Percentiles rank a stretch among this genome's conserved stretches.
Conservation (phyloP, 352 stramenopile species). For the Globisporangium nodosum region DNA sequence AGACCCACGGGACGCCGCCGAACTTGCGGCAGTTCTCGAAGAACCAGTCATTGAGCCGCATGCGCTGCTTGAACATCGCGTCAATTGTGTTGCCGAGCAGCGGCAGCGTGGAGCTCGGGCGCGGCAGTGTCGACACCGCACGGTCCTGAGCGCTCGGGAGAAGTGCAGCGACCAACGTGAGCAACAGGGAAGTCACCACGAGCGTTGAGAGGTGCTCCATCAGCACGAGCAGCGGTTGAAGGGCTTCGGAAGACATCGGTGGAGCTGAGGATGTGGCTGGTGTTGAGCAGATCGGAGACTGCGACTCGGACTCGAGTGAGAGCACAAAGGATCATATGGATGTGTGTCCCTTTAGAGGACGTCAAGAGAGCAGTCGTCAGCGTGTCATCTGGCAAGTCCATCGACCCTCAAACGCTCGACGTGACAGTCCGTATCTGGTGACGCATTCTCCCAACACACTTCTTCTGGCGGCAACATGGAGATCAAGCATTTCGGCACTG, state of each 20-base stretch:
- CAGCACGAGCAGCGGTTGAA: neutral
- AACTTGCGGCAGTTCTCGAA: constrained; percentile 12
- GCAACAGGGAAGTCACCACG: neutral
- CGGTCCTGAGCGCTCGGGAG: constrained; percentile 2
- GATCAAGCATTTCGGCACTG: no score
- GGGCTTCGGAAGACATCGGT: neutral
- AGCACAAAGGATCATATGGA: neutral
- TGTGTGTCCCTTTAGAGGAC: no score
- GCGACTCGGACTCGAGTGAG: neutral
- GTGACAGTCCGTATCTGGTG: no score
- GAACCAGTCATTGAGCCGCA: constrained; percentile 21
- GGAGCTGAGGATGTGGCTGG: neutral
- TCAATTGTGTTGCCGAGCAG: constrained; percentile 16
- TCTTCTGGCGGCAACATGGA: no score
- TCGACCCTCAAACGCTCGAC: no score
- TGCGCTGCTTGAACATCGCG: constrained; percentile 6
- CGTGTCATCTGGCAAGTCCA: no score
- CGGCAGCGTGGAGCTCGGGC: constrained; percentile 11
- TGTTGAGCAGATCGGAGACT: neutral
- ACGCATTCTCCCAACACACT: no score
- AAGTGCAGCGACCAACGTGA: constrained; percentile 1
- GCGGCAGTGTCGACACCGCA: constrained; percentile 3
- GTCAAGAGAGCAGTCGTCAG: no score
- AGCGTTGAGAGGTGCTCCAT: neutral
- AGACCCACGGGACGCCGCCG: constrained; percentile 28